Base-by-base conservation (phyloP, 495 filamentous ascomycete genomes). In the Penicillium chermesinum region DNA sequence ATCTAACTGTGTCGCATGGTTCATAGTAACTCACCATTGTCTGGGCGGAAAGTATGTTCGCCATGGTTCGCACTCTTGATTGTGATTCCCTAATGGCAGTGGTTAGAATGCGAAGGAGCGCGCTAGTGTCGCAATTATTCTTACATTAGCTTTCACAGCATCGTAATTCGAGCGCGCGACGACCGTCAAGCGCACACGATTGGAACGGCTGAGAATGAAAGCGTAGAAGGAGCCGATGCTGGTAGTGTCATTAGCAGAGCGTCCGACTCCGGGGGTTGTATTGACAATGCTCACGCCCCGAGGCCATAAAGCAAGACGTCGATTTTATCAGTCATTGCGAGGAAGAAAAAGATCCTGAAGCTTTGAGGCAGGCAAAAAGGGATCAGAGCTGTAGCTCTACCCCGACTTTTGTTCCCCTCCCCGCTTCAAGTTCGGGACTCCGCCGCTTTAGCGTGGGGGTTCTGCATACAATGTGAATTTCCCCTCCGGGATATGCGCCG, bases 91-190 rank as follows among this genome's bases (percentile, higher is more conserved):
- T 73, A 44, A 16, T 3, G 0, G 2, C 0, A 10, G 16, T 51
- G 25, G 32, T 30, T 9, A 25, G 22, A 44, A 21, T 36, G n/a
- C 2, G 7, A 1, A 27, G 13, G 0, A 12, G 21, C 19, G 3
- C 0, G 5, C 14, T 10, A 16, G 18, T 41, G 2, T 10, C 6
- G 1, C 18, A 16, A 36, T 22, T 7, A 2, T 6, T 2, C 36
- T 10, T 9, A 72, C 70, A 46, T 75, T 72, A 0, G 50, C 47
- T 7, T 58, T 62, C 10, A 77, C 73, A 6, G 68, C 67, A 0
- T 75, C 68, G 43, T 75, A 77, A 40, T 79, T 79, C 1, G 75
- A 79, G 25, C 74, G 70, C 4, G 75, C 75, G n/a, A 76, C 68
- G 0, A 77, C 74, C 0, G 68, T 77, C n/a, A 79, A 49, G 15